Evolutionary conservation across 1,284 basidiomycete species (phyloP).

Genomic region (Ceratobasidium sp.): DNA sequence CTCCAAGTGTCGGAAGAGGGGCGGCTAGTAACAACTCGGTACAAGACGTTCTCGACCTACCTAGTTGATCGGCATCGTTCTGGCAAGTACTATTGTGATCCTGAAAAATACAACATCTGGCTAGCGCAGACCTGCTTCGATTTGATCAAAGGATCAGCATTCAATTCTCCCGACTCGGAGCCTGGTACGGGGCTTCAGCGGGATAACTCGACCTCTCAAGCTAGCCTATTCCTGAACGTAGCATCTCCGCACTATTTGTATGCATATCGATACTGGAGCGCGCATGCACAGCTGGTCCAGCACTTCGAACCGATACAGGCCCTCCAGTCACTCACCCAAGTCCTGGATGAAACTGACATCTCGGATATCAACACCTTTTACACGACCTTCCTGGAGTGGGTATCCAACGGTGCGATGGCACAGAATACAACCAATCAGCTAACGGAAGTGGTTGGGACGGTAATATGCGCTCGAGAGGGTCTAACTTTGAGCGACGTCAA

Average conservation of each 20-base stretch:
- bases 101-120: not conserved
- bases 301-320: too few species aligned
- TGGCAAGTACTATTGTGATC: not conserved
- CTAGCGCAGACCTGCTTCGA: not conserved
- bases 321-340: too few species aligned
- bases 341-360: too few species aligned
- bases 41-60: slow-evolving; percentile 2
- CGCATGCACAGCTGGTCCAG: too few species aligned
- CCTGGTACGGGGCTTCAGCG: not conserved
- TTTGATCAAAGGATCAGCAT: not conserved
- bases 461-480: too few species aligned
- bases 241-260: not conserved
- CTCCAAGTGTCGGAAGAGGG: not conserved
- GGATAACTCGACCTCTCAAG: not conserved
- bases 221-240: too few species aligned
- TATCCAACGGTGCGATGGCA: too few species aligned
- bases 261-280: slow-evolving; percentile 20
- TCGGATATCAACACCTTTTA: too few species aligned
- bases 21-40: not conserved
- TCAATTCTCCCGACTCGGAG: not conserved
- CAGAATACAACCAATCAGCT: too few species aligned
- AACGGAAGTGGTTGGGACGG: too few species aligned
- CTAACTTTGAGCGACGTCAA: too few species aligned
- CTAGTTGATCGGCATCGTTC: not conserved
- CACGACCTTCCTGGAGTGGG: too few species aligned